Base-by-base conservation (phyloP, 306 rosid species). In the Quercus rubra region DNA sequence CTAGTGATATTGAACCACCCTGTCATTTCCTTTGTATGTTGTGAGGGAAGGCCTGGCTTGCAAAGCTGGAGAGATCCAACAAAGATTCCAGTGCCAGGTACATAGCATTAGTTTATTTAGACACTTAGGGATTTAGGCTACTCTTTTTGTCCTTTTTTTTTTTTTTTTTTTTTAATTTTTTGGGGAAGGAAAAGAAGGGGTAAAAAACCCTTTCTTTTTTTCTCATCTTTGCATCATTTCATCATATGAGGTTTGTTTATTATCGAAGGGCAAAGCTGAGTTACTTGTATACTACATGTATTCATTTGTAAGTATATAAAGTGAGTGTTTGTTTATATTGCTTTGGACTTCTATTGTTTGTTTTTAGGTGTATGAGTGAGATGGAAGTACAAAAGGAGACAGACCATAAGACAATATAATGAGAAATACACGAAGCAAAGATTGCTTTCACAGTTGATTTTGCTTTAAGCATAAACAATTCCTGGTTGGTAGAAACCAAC, bases 1-100 rank as follows among this genome's bases (percentile, higher is more conserved):
- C 70, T 83, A 85, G 83, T 83, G 83, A 86, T 80, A 76, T 82
- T 64, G 84, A 86, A 86, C 85, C 91, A 87, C 70, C 79, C 87
- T 86, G 91, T 92, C 82, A 85, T 54, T 76, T 92, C 81, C 82
- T 54, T 76, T 80, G 87, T 80, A 86, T 86, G 78, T 88, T 90
- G 87, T 82, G 87, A 78, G 83, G 72, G 59, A 74, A 74, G 67
- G 82, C 87, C 86, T 87, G 89, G 93, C 88, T 85, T 88, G 95
- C 92, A 89, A 83, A 86, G 91, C 92, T 92, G 95, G 90, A 75
- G 70, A 76, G 81, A 85, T 84, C 81, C 84, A 78, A 86, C 85
- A 84, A 76, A 84, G 84, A 89, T 87, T 88, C 91, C 88, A 88
- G 91, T 90, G 94, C 92, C 91, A 90, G 89, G 91, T 83, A 72